Percentiles rank a stretch among this genome's conserved stretches.
These are phyloP conservation scores for Penicillium silybi DNA, from an alignment of 495 filamentous ascomycete genomes.

Conservation along the genomic window DNA sequence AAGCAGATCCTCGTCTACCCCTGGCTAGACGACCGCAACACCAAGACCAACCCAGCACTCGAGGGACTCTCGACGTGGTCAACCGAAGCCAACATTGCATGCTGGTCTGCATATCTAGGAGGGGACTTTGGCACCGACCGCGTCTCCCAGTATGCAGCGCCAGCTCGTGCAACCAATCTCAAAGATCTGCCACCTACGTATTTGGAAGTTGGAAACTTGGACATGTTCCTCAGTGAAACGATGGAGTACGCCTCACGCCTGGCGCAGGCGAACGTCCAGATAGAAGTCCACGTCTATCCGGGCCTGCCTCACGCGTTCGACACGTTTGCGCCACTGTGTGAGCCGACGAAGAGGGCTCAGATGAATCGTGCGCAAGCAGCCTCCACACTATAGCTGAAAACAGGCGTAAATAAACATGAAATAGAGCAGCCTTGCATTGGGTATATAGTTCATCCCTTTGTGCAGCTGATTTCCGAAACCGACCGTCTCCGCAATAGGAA, in stretches of 20 bases:
- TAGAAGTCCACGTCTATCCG: constrained; percentile 24
- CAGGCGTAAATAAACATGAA: background rate
- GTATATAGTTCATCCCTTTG: background rate
- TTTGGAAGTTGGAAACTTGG: constrained; percentile 25
- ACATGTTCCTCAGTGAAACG: constrained; percentile 22
- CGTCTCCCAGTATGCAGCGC: constrained; percentile 21
- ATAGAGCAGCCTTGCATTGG: constrained; percentile 1
- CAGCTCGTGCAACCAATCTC: constrained; percentile 17
- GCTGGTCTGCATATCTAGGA: constrained; percentile 22
- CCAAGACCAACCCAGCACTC: constrained; percentile 7
- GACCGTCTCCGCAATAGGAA: background rate
- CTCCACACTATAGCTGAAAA: background rate
- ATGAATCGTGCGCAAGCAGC: constrained; percentile 6
- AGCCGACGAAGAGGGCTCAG: constrained; percentile 4
- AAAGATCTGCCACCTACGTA: constrained; percentile 24
- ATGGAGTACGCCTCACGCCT: constrained; percentile 14
- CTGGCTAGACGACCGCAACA: constrained; percentile 39
- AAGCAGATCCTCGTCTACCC: constrained; percentile 49
- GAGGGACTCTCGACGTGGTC: constrained; percentile 26
- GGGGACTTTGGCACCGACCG: constrained; percentile 16
- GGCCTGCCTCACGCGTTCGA: constrained; percentile 24
- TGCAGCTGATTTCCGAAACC: background rate
- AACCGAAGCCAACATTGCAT: constrained; percentile 20
- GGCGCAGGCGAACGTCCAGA: constrained; percentile 16
- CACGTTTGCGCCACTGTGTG: constrained; percentile 14